Evolutionary conservation across 805 yeast species (phyloP).

Genomic region (Saccharomycopsis sp.): DNA sequence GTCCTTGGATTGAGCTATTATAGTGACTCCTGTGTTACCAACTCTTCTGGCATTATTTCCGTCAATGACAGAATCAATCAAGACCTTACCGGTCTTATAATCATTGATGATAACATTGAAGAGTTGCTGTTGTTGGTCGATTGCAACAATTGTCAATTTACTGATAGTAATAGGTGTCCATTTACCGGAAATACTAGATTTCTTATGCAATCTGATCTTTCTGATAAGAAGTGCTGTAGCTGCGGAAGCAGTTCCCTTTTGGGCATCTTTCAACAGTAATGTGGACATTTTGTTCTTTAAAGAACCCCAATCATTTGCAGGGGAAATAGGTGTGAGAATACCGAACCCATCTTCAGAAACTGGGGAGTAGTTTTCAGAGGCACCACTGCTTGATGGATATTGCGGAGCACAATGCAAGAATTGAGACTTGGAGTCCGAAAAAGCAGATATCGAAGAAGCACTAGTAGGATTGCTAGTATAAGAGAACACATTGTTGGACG

Average conservation of each 20-base stretch:
- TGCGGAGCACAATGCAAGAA: background rate
- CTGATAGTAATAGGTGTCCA: constrained; percentile 19
- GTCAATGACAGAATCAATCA: constrained; percentile 16
- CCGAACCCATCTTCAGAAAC: background rate
- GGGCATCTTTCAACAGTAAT: background rate
- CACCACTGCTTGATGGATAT: background rate
- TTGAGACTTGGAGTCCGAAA: background rate
- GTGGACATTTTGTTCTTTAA: background rate
- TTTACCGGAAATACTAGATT: constrained; percentile 20
- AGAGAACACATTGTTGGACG: background rate
- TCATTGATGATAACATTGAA: constrained; percentile 14
- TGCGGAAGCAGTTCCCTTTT: background rate
- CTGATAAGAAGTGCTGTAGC: background rate
- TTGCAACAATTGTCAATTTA: constrained; percentile 5
- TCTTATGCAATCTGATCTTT: constrained; percentile 19
- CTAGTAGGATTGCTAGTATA: background rate
- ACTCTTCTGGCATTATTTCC: constrained; percentile 11
- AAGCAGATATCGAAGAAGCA: background rate
- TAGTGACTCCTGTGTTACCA: constrained; percentile 18
- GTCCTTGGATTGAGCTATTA: constrained; percentile 18
- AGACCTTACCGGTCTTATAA: constrained; percentile 11
- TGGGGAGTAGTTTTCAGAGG: background rate
- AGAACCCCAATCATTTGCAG: background rate
- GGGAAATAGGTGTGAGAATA: background rate
- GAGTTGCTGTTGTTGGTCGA: background rate